A percentile compares a stretch with the other conserved stretches of the same genome.
These are phyloP conservation scores for Mycena rebaudengoi DNA, from an alignment of 768 basidiomycete genomes.

Conservation along the genomic window DNA sequence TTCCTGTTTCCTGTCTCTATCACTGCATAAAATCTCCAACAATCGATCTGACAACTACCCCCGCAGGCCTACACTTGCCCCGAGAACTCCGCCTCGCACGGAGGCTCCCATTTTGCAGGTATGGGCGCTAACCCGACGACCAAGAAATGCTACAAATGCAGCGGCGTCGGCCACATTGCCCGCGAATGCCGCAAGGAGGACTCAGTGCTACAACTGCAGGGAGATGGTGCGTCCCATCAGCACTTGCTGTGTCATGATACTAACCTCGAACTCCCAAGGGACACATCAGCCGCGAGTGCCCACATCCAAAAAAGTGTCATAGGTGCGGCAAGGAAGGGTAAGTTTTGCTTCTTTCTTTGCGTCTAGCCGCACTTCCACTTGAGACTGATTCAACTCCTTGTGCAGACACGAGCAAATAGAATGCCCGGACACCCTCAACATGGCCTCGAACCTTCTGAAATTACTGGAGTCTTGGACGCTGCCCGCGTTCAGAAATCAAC, in stretches of 20 bases:
- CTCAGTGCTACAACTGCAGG: constrained; percentile 7
- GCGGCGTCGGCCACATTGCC: constrained; percentile 1
- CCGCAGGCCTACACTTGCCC: constrained; percentile 5
- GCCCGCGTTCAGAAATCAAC: neutral
- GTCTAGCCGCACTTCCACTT: neutral
- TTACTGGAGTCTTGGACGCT: neutral
- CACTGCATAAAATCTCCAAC: neutral
- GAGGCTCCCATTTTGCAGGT: neutral
- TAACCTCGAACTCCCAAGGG: constrained; percentile 6
- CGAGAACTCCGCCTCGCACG: neutral
- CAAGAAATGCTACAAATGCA: constrained; percentile 10
- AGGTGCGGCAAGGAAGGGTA: constrained; percentile 3
- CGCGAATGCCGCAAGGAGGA: constrained; percentile 7
- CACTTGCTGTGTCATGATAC: constrained; percentile 2
- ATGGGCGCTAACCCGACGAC: neutral
- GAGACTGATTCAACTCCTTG: neutral
- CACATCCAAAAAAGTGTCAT: constrained; percentile 7
- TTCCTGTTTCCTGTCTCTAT: neutral
- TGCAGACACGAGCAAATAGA: neutral
- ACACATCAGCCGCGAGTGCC: constrained; percentile 7
- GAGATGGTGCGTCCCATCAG: constrained; percentile 7
- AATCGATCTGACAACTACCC: constrained; percentile 2
- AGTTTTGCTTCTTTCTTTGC: neutral
- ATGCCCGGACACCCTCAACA: constrained; percentile 1
- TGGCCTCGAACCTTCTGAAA: too few relatives aligned